A percentile compares a stretch with the other conserved stretches of the same genome.
phyloP scores from a whole-genome alignment of 805 yeast genomes.

The Jamesozyma piceae region DNA sequence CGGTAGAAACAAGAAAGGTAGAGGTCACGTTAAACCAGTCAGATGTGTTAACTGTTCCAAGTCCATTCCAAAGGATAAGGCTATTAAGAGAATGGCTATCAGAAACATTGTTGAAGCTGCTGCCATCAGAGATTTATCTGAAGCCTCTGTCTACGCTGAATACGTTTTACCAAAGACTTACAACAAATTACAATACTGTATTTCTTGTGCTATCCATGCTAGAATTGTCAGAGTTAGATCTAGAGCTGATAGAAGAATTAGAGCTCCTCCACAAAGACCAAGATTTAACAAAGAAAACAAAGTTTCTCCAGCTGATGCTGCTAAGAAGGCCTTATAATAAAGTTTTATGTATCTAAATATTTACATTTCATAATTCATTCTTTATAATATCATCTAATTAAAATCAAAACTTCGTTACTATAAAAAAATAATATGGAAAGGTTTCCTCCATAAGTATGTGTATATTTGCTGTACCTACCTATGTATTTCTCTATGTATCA shows the following conservation, averaged over 20 bases:
- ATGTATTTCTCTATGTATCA: too few relatives aligned
- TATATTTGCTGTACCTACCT: background rate
- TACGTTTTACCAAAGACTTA: conserved; percentile 98
- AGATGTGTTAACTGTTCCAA: conserved; percentile 99
- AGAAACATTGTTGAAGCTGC: conserved; percentile 99
- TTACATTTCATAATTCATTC: background rate
- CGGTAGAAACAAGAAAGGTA: conserved; percentile 99
- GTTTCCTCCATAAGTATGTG: background rate
- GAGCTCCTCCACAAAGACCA: conserved; percentile 98
- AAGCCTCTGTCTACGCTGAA: conserved; percentile 98
- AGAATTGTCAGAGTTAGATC: conserved; percentile 99
- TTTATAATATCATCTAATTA: background rate
- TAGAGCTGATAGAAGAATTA: conserved; percentile 94
- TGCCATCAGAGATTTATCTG: conserved; percentile 98
- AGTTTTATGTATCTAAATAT: background rate
- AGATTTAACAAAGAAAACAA: conserved; percentile 95
- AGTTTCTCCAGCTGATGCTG: conserved; percentile 95
- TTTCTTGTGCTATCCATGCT: conserved; percentile 99
- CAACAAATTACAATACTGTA: conserved; percentile 99
- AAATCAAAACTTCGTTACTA: background rate
- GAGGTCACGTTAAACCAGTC: conserved; percentile 99
- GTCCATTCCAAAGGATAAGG: conserved; percentile 99
- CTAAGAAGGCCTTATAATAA: conserved; percentile 71
- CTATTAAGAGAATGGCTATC: conserved; percentile 99
- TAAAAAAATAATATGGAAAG: background rate